phyloP scores from a whole-genome alignment of 768 basidiomycete species.

The Ramaria rubella region DNA sequence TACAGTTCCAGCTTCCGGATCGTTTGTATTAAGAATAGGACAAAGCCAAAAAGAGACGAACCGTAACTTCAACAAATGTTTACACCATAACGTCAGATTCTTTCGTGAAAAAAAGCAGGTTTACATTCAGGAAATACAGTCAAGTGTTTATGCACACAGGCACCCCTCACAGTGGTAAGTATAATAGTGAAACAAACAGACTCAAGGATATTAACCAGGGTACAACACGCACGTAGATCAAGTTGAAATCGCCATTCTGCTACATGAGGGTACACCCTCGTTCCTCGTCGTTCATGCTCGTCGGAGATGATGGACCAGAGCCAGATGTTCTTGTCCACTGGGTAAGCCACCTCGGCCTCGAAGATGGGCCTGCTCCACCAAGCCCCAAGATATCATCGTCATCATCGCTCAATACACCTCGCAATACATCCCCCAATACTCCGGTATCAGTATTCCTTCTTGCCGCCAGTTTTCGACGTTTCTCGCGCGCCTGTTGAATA shows the following conservation, averaged over 20 bases:
- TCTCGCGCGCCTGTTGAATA: slow-evolving; percentile 60
- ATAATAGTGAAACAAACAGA: too few relatives aligned
- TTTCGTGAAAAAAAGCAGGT: too few relatives aligned
- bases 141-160: too few relatives aligned
- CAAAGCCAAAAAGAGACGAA: too few relatives aligned
- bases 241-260: not conserved
- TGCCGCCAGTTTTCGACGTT: slow-evolving; percentile 47
- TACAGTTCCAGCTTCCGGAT: too few relatives aligned
- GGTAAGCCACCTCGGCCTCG: slow-evolving; percentile 8
- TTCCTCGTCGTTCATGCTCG: not conserved
- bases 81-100: too few relatives aligned
- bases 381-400: not conserved
- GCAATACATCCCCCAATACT: not conserved
- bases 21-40: too few relatives aligned
- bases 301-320: not conserved
- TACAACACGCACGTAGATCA: too few relatives aligned
- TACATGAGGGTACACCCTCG: slow-evolving; percentile 1
- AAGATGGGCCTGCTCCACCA: not conserved
- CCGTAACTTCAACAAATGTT: too few relatives aligned
- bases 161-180: too few relatives aligned
- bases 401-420: not conserved
- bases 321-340: not conserved
- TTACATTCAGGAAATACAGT: too few relatives aligned
- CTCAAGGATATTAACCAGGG: too few relatives aligned
- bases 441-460: slow-evolving; percentile 38